These are phyloP conservation scores for Glycine tomentella DNA, from an alignment of 306 rosid genomes.

Conservation along the genomic window DNA sequence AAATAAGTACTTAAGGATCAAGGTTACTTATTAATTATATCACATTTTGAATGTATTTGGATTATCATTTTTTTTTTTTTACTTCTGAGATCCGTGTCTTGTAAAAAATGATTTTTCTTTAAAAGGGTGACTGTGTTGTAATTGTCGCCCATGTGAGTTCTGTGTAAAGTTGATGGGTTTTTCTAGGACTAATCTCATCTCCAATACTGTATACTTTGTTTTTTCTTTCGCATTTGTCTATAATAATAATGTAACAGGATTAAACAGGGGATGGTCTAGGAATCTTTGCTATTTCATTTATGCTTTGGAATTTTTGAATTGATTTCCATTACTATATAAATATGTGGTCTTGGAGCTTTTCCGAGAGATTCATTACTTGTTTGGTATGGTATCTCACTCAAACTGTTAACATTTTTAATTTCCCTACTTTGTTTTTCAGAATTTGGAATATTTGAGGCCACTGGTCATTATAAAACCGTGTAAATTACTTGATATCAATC, in stretches of 20 bases:
- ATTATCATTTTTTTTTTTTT: conserved; percentile 25
- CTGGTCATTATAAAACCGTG: neutral
- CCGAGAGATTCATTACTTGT: neutral
- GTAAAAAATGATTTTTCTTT: neutral
- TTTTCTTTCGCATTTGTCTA: conserved; percentile 17
- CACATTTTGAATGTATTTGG: conserved; percentile 24
- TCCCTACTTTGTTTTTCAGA: neutral
- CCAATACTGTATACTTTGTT: conserved; percentile 31
- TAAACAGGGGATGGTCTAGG: conserved; percentile 20
- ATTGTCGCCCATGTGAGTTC: conserved; percentile 47
- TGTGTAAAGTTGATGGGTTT: conserved; percentile 47
- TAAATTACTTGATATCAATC: conserved; percentile 36
- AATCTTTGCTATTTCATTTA: conserved; percentile 38
- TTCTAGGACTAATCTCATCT: conserved; percentile 47
- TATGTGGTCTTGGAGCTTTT: conserved; percentile 17
- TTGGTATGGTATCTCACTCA: conserved; percentile 28
- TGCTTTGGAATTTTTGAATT: neutral
- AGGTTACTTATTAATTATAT: neutral
- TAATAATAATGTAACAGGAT: conserved; percentile 37
- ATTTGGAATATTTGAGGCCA: conserved; percentile 39
- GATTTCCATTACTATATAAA: conserved; percentile 32
- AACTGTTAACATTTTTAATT: neutral
- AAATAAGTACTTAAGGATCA: neutral
- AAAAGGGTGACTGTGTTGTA: conserved; percentile 15
- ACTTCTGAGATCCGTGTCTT: neutral